Base-by-base conservation (phyloP, 1,139 yeast genomes). In the Arxiozyma slooffiae region DNA sequence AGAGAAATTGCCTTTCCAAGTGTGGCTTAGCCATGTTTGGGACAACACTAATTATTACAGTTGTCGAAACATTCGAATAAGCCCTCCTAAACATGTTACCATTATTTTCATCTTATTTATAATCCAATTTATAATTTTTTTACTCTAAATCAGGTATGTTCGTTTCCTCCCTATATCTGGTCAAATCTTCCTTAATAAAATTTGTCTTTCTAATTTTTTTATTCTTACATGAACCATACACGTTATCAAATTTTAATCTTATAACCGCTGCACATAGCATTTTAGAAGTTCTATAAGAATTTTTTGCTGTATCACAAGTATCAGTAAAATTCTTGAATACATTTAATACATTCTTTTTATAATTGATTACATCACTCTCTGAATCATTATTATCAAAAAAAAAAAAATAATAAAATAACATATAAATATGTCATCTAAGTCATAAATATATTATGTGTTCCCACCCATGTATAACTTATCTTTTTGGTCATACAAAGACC, bases 401-500 rank as follows among this genome's bases (percentile, higher is more conserved):
- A 62, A 84, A 85, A 62, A 85, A n/a, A n/a, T n/a, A n/a, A n/a
- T n/a, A n/a, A 87, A 16, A 87, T 73, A 0, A 90, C 77, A 63
- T 85, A 88, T 43, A 88, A 71, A 59, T 81, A 87, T 2, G 95
- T 84, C 21, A 92, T 84, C 0, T 95, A 95, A 0, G 96, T 92
- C 84, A 85, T 83, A 63, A 87, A 87, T 50, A 87, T 70, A 64
- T 87, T 88, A 64, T 88, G 95, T 1, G 88, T 92, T 0, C 94
- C 95, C 0, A 90, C 92, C 96, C 96, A 89, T 0, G 96, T 87
- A 67, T 85, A 89, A 64, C 88, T 88, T 54, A 88, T 76, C 46
- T 79, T 73, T 57, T 78, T 79, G 37, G 74, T 74, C 21, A 71
- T 67, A 56, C 78, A 78, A 43, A 88, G 69, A 48, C 76, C 78